Conservation (phyloP, 2,329 filamentous ascomycete species). For the Epichloe elymi region DNA sequence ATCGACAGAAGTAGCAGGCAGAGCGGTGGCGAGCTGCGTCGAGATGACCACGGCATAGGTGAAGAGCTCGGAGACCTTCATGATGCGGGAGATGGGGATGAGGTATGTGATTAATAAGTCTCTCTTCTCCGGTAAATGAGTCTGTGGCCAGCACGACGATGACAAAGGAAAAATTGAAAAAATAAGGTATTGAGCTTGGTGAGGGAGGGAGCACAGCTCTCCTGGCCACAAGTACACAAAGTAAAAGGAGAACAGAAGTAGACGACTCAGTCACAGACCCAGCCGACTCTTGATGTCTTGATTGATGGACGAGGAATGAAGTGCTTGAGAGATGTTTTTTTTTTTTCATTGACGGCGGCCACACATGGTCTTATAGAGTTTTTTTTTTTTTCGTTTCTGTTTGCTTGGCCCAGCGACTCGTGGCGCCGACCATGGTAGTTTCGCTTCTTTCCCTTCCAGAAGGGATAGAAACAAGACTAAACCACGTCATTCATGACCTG, state of each 20-base stretch:
- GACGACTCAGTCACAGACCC: neutral
- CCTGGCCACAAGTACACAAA: neutral
- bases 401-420: too few relatives aligned
- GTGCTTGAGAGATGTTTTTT: neutral
- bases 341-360: too few relatives aligned
- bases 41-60: conserved; percentile 1
- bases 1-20: neutral
- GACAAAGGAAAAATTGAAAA: neutral
- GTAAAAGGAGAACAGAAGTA: neutral
- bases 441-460: too few relatives aligned
- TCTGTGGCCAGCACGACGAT: too few relatives aligned
- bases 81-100: neutral
- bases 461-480: too few relatives aligned
- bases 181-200: neutral
- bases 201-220: neutral
- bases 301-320: neutral
- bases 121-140: too few relatives aligned
- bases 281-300: neutral
- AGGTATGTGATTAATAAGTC: too few relatives aligned
- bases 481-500: too few relatives aligned
- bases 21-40: neutral
- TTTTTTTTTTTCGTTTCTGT: too few relatives aligned
- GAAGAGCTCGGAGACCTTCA: conserved; percentile 4
- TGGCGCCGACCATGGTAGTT: too few relatives aligned
- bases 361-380: too few relatives aligned